phyloP scores from a whole-genome alignment of 1,284 basidiomycete species.

The Naganishia albida region DNA sequence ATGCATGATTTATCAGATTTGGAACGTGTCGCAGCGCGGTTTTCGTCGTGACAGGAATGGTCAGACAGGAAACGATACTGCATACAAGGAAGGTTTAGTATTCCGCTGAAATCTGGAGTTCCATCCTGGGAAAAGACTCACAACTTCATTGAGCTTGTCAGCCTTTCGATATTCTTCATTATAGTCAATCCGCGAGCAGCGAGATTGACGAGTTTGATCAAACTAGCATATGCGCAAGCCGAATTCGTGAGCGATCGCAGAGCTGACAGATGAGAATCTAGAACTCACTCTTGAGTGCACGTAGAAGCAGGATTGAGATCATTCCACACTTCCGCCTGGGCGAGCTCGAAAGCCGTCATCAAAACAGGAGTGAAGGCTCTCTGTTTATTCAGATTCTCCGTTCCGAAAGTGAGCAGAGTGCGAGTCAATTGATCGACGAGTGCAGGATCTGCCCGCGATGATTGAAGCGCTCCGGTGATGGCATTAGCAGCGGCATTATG shows the following conservation, averaged over 20 bases:
- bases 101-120: slow-evolving; percentile 17
- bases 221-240: background rate
- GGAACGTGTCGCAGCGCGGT: background rate
- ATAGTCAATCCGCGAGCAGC: slow-evolving; percentile 36
- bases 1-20: background rate
- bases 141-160: slow-evolving; percentile 78
- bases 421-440: slow-evolving; percentile 3
- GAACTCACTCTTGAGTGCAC: slow-evolving; percentile 19
- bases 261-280: background rate
- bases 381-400: slow-evolving; percentile 63
- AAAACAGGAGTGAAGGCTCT: slow-evolving; percentile 72
- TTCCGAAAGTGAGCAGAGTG: slow-evolving; percentile 32
- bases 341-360: slow-evolving; percentile 69
- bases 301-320: slow-evolving; percentile 36
- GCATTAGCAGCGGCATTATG: background rate
- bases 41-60: slow-evolving; percentile 13
- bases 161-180: slow-evolving; percentile 75
- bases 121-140: slow-evolving; percentile 52
- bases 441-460: slow-evolving; percentile 17
- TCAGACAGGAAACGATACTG: background rate
- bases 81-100: background rate
- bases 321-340: slow-evolving; percentile 65
- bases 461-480: slow-evolving; percentile 32
- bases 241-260: background rate
- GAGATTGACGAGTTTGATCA: slow-evolving; percentile 27